Evolutionary conservation across 2,329 filamentous ascomycete genomes (phyloP).

Genomic region (Sclerotinia borealis): DNA sequence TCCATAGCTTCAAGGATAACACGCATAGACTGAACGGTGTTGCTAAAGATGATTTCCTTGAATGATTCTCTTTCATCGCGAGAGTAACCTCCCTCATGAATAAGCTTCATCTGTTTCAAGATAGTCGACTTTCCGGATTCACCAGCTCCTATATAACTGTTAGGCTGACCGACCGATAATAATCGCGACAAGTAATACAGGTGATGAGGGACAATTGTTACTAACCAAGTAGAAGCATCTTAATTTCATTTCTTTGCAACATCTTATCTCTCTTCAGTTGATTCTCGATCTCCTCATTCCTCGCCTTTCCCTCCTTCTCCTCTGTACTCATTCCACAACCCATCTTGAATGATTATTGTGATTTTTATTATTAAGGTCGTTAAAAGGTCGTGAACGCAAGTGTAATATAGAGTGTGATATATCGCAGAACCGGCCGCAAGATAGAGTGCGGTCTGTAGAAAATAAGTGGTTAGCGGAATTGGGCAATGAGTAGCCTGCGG

Average conservation of each 20-base stretch:
- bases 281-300: slow-evolving; percentile 99
- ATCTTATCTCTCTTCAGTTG: slow-evolving; percentile 98
- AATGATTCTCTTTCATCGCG: slow-evolving; percentile 92
- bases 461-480: slow-evolving; percentile 6
- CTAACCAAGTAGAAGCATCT: slow-evolving; percentile 97
- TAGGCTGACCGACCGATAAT: not conserved
- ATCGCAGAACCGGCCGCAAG: slow-evolving; percentile 11
- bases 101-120: slow-evolving; percentile 97
- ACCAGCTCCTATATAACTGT: slow-evolving; percentile 54
- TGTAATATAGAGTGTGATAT: not conserved
- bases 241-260: slow-evolving; percentile 99
- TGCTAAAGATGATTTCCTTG: slow-evolving; percentile 93
- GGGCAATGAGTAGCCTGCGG: not conserved
- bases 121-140: slow-evolving; percentile 96
- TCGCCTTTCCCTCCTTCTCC: slow-evolving; percentile 99
- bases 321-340: slow-evolving; percentile 99
- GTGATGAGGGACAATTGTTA: slow-evolving; percentile 20
- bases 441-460: slow-evolving; percentile 60
- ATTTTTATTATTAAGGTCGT: slow-evolving; percentile 7
- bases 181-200: slow-evolving; percentile 1
- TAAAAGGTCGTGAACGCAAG: slow-evolving; percentile 2
- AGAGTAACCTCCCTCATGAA: slow-evolving; percentile 97
- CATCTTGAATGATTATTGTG: slow-evolving; percentile 60
- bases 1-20: slow-evolving; percentile 89
- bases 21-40: slow-evolving; percentile 89